Percentiles rank a stretch among this genome's conserved stretches.
Conservation (phyloP, 176 grass and related monocot species). For the Eremochloa ophiuroides region DNA sequence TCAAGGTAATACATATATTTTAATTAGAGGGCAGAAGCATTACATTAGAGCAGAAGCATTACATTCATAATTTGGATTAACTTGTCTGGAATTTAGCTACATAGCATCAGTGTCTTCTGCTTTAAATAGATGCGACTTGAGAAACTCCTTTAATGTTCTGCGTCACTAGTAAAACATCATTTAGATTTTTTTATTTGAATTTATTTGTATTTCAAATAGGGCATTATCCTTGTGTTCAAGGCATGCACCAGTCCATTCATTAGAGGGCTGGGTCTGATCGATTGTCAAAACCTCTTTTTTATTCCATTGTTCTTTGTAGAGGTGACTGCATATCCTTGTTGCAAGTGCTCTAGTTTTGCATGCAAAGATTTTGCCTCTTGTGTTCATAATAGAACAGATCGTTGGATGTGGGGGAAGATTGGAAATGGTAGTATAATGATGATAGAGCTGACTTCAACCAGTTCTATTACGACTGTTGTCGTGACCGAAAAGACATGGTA, state of each 20-base stretch:
- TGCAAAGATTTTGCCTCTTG: constrained; percentile 14
- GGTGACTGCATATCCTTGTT: background rate
- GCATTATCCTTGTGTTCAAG: background rate
- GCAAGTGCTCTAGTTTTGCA: background rate
- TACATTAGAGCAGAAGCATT: background rate
- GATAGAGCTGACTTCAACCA: background rate
- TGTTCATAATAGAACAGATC: constrained; percentile 3
- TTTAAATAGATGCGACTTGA: background rate
- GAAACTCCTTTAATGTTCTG: background rate
- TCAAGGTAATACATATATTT: constrained; percentile 78
- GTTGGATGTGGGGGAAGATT: background rate
- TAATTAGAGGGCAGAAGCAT: background rate
- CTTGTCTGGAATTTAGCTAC: background rate
- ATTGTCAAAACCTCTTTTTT: background rate
- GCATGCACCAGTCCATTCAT: background rate
- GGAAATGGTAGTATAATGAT: background rate
- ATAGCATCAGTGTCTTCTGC: background rate
- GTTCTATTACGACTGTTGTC: too few relatives aligned
- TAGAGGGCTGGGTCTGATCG: background rate
- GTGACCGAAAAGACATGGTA: too few relatives aligned
- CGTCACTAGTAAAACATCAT: background rate
- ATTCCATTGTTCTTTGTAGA: background rate
- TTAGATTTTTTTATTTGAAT: background rate
- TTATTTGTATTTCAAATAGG: constrained; percentile 8
- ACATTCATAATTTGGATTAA: constrained; percentile 4